Evolutionary conservation across 2,329 filamentous ascomycete genomes (phyloP), one percentile per base, ranked within the genome.

Genomic region (Fusarium guadeloupense): DNA sequence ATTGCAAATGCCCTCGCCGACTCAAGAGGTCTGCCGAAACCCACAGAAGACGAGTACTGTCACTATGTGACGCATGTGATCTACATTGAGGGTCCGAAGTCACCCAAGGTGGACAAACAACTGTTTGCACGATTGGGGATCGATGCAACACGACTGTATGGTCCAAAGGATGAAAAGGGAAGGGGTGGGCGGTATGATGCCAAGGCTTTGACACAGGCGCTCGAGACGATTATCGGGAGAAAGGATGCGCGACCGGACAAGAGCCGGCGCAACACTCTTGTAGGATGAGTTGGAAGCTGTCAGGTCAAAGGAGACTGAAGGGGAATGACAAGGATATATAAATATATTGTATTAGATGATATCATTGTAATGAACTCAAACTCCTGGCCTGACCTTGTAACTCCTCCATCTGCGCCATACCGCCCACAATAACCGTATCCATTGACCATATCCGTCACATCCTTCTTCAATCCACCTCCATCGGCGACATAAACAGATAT

Each of bases 51-150:
- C 1, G 83, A 87, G 6, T 90, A 87, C 68, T 81, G 76, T 21
- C 80, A 78, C 4, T 97, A 95, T 69, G 88, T 97, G 4, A 96
- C 90, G 7, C 93, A 97, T 72, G 74, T 97, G 13, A 81, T 97
- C 7, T 90, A 96, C 70, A 77, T 97, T 0, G 90, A 93, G 35
- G 89, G 88, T 0, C 82, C 86, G 0, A 84, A 83, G 0, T 87
- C 89, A 19, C 93, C 93, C 0, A 78, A 73, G 4, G 89, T 97
- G 1, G 87, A 96, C 67, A 86, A 81, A 43, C 82, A 82, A 6
- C 83, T 82, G 49, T 79, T 97, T 37, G 77, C 77, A 4, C 75
- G 77, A 16, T 74, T 93, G 61, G 93, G 93, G 0, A 91, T 98
- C 34, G 89, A 93, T 68, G 87, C 88, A 14, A 84, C 96, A 13